Evolutionary conservation across 331 rosid genomes (phyloP).

Genomic region (Erythrophleum ivorense): DNA sequence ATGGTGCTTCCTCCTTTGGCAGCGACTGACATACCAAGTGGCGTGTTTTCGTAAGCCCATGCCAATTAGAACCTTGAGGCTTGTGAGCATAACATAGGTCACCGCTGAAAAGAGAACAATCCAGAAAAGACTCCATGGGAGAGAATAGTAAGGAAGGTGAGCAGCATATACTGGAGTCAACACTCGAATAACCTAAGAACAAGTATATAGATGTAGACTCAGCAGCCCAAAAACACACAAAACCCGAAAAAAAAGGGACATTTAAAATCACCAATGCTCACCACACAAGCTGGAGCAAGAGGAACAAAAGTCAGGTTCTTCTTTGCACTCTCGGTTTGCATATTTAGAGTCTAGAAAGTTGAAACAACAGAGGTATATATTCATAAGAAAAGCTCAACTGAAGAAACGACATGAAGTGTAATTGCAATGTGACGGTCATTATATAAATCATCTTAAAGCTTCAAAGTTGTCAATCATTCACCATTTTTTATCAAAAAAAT

Average conservation of each 20-base stretch:
- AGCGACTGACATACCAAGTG: constrained; percentile 82
- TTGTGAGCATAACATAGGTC: constrained; percentile 88
- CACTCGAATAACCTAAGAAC: constrained; percentile 85
- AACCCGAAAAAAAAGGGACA: constrained; percentile 1
- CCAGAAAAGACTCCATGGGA: constrained; percentile 82
- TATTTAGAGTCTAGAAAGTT: constrained; percentile 68
- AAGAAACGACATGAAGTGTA: constrained; percentile 1
- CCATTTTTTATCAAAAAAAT: background rate
- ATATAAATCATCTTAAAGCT: constrained; percentile 14
- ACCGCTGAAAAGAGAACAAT: constrained; percentile 57
- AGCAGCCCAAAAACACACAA: constrained; percentile 22
- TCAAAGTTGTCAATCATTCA: constrained; percentile 2
- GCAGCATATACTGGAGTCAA: constrained; percentile 91
- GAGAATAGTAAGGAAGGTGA: constrained; percentile 70
- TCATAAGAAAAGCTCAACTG: constrained; percentile 27
- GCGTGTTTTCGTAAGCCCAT: constrained; percentile 80
- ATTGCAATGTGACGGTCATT: background rate
- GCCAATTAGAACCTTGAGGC: constrained; percentile 90
- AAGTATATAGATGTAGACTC: background rate
- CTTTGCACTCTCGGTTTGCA: constrained; percentile 69
- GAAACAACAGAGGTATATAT: constrained; percentile 36
- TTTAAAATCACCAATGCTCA: constrained; percentile 48
- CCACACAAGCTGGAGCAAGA: constrained; percentile 99
- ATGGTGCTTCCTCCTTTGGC: constrained; percentile 81
- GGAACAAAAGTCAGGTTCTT: constrained; percentile 91